Evolutionary conservation across 805 yeast genomes (phyloP).

Genomic region (Candida krabiensis): DNA sequence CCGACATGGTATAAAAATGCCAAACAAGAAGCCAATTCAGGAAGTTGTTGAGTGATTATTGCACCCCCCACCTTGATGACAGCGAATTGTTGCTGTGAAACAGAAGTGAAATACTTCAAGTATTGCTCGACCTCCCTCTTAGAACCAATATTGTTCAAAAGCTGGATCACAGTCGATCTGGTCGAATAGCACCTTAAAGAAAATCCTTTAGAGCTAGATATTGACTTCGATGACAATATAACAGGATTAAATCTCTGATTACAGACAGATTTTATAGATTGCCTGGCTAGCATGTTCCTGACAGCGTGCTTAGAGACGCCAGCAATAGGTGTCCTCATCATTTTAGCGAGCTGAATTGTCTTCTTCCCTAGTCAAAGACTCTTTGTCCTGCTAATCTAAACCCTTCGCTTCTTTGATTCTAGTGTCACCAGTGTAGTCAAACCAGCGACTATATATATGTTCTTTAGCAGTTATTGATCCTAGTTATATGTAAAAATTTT

Average conservation of each 20-base stretch:
- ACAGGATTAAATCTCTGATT: conserved; percentile 18
- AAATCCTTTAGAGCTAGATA: conserved; percentile 9
- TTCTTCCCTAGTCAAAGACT: conserved; percentile 1
- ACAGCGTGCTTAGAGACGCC: conserved; percentile 18
- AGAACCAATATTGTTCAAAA: conserved; percentile 93
- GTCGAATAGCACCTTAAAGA: conserved; percentile 52
- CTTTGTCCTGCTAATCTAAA: too few relatives aligned
- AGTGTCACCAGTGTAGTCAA: too few relatives aligned
- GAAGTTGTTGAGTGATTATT: conserved; percentile 90
- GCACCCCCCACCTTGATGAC: conserved; percentile 99
- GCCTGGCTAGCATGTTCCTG: conserved; percentile 25
- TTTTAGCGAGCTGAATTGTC: background rate
- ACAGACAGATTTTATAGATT: conserved; percentile 20
- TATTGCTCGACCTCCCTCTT: conserved; percentile 98
- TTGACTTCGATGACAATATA: conserved; percentile 11
- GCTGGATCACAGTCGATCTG: conserved; percentile 92
- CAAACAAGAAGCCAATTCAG: conserved; percentile 90
- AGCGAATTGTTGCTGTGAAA: conserved; percentile 94
- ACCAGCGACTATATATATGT: too few relatives aligned
- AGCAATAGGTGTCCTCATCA: conserved; percentile 11
- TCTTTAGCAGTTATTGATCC: too few relatives aligned
- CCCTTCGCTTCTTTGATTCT: too few relatives aligned
- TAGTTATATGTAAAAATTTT: background rate
- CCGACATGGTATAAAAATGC: conserved; percentile 98
- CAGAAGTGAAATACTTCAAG: conserved; percentile 93